A percentile compares a stretch with the other conserved stretches of the same genome.
Evolutionary conservation across 768 basidiomycete species (phyloP).

Genomic region (Udeniomyces megalosporus): DNA sequence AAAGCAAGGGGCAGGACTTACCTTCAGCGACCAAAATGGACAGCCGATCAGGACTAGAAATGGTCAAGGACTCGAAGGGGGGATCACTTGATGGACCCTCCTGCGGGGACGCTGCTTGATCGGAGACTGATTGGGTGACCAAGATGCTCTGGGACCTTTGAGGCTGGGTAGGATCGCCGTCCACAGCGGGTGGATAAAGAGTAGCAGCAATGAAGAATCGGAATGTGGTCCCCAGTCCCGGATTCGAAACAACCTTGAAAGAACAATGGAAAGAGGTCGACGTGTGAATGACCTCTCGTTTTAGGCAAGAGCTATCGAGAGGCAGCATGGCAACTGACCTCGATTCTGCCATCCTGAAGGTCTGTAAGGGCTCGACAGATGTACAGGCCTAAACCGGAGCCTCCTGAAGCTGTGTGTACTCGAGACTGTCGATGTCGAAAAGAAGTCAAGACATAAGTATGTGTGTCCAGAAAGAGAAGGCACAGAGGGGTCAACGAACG

Average conservation of each 20-base stretch:
- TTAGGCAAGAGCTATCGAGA: too few species aligned
- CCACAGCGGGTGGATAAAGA: not conserved
- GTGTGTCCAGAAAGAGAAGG: not conserved
- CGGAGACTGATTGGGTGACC: too few species aligned
- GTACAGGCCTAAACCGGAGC: not conserved
- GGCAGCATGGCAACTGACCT: not conserved
- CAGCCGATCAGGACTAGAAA: not conserved
- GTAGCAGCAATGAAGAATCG: not conserved
- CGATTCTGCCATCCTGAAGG: not conserved
- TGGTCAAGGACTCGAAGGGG: not conserved
- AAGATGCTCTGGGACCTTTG: too few species aligned
- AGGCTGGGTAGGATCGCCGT: too few species aligned
- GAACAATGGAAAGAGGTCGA: not conserved
- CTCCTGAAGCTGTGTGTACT: not conserved
- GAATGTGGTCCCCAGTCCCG: not conserved
- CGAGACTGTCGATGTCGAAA: not conserved
- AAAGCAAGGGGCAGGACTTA: not conserved
- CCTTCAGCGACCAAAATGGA: conserved; percentile 1
- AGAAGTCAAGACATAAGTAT: not conserved
- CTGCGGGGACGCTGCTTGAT: too few species aligned
- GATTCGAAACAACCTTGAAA: not conserved
- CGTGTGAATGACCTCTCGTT: too few species aligned
- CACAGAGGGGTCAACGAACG: not conserved
- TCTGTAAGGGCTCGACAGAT: not conserved
- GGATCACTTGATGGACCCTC: too few species aligned